Base-by-base conservation (phyloP, 148 eudicot species). In the Camellia granthamiana region DNA sequence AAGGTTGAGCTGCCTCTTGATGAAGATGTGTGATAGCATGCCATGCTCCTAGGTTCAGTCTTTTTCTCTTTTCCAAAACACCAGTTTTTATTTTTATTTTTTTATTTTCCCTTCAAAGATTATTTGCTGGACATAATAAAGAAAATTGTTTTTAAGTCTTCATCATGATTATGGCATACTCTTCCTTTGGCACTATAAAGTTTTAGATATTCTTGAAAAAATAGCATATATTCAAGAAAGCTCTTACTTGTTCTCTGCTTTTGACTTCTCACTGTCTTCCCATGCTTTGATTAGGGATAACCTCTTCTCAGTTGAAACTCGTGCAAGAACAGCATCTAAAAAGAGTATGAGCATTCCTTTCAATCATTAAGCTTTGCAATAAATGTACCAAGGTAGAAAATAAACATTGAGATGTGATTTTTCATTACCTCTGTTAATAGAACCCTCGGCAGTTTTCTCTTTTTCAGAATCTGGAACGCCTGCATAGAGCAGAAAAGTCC, bases 191-290 rank as follows among this genome's bases (percentile, higher is more conserved):
- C 11, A 68, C 61, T 2, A 58, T 15, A 21, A 43, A n/a, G 21
- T 61, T 44, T 44, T 14, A 5, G 4, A 61, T 10, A 58, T 62
- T 49, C 16, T 13, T 2, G 18, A 49, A 51, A 42, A 11, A n/a
- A 77, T 63, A 7, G 56, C 16, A 38, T n/a, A 7, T 23, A 30
- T 63, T 59, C 21, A 69, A 72, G 74, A 60, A 77, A 72, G 30
- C 14, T 58, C 89, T 85, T 91, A 96, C 99, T 92, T 96, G 87
- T 96, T 96, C 67, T 91, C 94, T 43, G 87, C 95, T 88, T 92
- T 96, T 7, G 87, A 86, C 81, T 89, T 93, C 84, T 93, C 99
- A 80, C 90, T 93, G 80, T 96, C 99, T 82, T 96, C 99, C 99
- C 99, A 96, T 83, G 99, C 99, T 83, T 69, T 92, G 82, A 96